Conservation (phyloP, 2,329 filamentous ascomycete genomes). For the Lasiodiplodia hormozganensis region DNA sequence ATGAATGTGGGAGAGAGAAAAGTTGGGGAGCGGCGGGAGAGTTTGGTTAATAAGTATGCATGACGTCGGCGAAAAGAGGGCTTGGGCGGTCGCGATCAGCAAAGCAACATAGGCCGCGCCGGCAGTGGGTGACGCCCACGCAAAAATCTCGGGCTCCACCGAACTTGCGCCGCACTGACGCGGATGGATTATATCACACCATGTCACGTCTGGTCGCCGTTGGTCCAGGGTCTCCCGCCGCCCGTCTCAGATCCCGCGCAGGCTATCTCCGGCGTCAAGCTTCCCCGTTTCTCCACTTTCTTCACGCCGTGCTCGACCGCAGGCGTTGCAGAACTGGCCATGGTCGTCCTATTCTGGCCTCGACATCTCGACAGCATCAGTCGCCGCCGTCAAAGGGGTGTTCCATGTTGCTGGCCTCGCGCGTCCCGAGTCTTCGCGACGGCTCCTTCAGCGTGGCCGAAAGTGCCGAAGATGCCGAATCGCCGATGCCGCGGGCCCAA, state of each 20-base stretch:
- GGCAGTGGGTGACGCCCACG: slow-evolving; percentile 3
- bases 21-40: not conserved
- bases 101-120: not conserved
- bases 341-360: not conserved
- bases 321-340: not conserved
- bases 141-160: slow-evolving; percentile 10
- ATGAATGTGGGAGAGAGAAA: not conserved
- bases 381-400: not conserved
- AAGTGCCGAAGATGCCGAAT: slow-evolving; percentile 22
- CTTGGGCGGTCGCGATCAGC: not conserved
- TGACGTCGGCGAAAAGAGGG: slow-evolving; percentile 21
- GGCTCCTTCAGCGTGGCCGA: not conserved
- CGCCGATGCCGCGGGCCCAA: slow-evolving; percentile 6
- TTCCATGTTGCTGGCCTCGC: not conserved
- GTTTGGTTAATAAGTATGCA: slow-evolving; percentile 8
- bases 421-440: slow-evolving; percentile 4
- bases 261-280: slow-evolving; percentile 11
- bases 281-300: slow-evolving; percentile 18
- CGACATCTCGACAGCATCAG: not conserved
- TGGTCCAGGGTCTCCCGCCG: slow-evolving; percentile 6
- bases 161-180: slow-evolving; percentile 9
- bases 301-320: not conserved
- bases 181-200: slow-evolving; percentile 7
- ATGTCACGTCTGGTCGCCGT: slow-evolving; percentile 8
- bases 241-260: slow-evolving; percentile 23